Evolutionary conservation across 805 yeast species (phyloP), one percentile per base, ranked within the genome.

Genomic region (Candida easanensis): DNA sequence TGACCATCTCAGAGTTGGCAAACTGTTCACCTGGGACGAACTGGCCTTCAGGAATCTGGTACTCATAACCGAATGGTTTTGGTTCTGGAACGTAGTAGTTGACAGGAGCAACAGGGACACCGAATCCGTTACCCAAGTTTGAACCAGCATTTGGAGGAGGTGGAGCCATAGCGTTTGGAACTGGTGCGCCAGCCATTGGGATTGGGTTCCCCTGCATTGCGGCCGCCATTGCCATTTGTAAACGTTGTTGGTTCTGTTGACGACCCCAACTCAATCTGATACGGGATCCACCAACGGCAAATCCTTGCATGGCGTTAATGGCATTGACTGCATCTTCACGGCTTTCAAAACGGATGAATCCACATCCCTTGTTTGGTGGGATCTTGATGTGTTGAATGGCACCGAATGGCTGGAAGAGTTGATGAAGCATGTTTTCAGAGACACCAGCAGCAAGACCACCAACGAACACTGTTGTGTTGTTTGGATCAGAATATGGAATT

Each of bases 341-440:
- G 27, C 70, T 68, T n/a, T 76, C 66, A 59, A 79, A 85, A 56
- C 79, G 81, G 44, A 85, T 82, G 62, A 84, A 84, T 1, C 90
- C 95, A 66, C 91, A 84, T 46, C 85, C 84, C 57, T 84, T 85
- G 13, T 88, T 88, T 1, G 79, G 81, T 7, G 91, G 91, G 36
- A 85, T 82, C 56, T 82, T 84, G 33, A 85, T 83, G 51, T 80
- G 82, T 21, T 74, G 64, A 27, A 85, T 80, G 16, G 68, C 61
- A n/a, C 95, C 95, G 65, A 82, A 84, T 15, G 88, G 87, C 60
- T 77, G 77, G 63, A 85, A 85, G 16, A 84, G 60, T 0, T 79
- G 69, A 42, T 72, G 70, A 27, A 85, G 62, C 4, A 86, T 77
- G 35, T 71, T 76, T 52, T 84, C 93, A 13, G 73, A 66, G 23